These are phyloP conservation scores for Tubosaeta sp. DNA, from an alignment of 768 basidiomycete species.

Conservation along the genomic window DNA sequence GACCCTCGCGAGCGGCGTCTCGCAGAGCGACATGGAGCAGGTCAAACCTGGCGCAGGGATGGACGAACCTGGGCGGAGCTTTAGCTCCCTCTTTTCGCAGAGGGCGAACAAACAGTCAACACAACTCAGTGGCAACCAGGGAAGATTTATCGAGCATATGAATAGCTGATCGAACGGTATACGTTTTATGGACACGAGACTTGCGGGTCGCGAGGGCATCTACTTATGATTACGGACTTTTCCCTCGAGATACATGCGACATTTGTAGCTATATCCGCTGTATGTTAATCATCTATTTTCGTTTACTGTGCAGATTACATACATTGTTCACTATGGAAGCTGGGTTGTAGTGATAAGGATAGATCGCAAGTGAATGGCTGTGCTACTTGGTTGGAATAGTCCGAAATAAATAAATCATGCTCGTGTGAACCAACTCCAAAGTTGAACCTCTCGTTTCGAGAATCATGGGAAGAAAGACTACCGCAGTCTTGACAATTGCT, in stretches of 20 bases:
- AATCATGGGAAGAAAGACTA: background rate
- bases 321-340: background rate
- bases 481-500: background rate
- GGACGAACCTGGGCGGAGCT: conserved; percentile 33
- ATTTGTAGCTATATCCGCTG: conserved; percentile 2
- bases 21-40: conserved; percentile 37
- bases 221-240: background rate
- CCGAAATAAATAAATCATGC: too few species aligned
- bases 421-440: too few species aligned
- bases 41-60: conserved; percentile 55
- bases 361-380: too few species aligned
- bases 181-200: background rate
- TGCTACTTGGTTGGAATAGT: too few species aligned
- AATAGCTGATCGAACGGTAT: background rate
- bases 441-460: background rate
- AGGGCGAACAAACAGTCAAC: conserved; percentile 21
- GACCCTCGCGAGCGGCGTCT: conserved; percentile 11
- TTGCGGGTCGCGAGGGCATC: background rate
- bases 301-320: background rate
- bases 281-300: background rate
- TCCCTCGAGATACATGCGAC: background rate
- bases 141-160: conserved; percentile 40
- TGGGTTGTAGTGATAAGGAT: too few species aligned
- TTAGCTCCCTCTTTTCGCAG: conserved; percentile 8
- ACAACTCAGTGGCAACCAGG: conserved; percentile 21